phyloP scores from a whole-genome alignment of 1,139 yeast species.

The Diutina mesorugosa region DNA sequence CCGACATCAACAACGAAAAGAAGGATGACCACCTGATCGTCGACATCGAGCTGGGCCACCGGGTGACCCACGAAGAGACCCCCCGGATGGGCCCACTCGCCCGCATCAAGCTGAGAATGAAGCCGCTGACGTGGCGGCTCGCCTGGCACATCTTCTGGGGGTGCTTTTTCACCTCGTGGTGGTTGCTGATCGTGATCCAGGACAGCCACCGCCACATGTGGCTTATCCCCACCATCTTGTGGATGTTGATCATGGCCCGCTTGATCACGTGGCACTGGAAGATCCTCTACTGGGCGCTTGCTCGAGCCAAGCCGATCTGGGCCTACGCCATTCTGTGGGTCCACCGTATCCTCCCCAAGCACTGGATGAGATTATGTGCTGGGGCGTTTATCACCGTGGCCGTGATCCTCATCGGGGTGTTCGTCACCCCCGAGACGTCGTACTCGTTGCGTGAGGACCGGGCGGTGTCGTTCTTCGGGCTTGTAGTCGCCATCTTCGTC shows the following conservation, averaged over 20 bases:
- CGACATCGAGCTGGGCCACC: background rate
- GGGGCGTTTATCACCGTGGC: constrained; percentile 36
- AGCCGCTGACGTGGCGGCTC: background rate
- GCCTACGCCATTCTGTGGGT: constrained; percentile 22
- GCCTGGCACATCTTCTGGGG: constrained; percentile 10
- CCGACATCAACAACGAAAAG: background rate
- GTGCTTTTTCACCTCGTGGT: constrained; percentile 52
- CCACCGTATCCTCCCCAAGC: constrained; percentile 23
- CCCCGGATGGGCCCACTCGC: background rate
- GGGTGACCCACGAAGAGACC: background rate
- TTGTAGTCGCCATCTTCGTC: constrained; percentile 32
- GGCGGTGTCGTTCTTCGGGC: constrained; percentile 48
- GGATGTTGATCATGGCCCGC: constrained; percentile 41
- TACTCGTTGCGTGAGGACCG: constrained; percentile 40
- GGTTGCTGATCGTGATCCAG: constrained; percentile 48
- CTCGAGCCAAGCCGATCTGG: constrained; percentile 19
- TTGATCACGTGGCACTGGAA: constrained; percentile 41
- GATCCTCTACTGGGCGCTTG: constrained; percentile 16
- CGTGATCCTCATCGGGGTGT: constrained; percentile 40
- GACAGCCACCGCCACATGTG: constrained; percentile 39
- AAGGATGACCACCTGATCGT: background rate
- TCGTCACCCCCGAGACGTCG: constrained; percentile 38
- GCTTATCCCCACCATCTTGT: constrained; percentile 52
- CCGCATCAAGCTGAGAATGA: background rate
- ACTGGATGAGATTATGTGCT: constrained; percentile 23